Conservation (phyloP, 306 rosid genomes). For the Prunus mongolica region DNA sequence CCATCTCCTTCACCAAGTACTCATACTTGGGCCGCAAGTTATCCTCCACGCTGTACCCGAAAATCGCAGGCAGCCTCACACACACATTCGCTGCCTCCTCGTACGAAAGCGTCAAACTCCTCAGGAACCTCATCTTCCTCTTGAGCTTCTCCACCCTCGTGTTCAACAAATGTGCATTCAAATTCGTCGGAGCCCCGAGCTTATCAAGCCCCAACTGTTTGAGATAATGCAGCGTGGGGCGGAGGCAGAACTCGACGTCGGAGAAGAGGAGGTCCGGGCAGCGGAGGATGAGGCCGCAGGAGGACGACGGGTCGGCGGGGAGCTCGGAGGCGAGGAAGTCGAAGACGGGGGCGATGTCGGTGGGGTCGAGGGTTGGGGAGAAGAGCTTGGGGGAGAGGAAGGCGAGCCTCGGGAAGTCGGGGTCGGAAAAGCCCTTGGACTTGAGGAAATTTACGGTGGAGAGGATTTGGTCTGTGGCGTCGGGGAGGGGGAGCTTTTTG, state of each 20-base stretch:
- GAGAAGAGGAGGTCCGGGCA: constrained; percentile 68
- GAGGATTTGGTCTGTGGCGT: constrained; percentile 48
- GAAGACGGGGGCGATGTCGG: constrained; percentile 55
- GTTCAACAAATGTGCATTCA: constrained; percentile 67
- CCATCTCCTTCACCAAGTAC: constrained; percentile 65
- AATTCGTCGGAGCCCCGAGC: constrained; percentile 38
- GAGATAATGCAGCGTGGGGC: constrained; percentile 60
- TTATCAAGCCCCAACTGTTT: constrained; percentile 38
- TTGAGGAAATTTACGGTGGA: constrained; percentile 57
- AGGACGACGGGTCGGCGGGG: constrained; percentile 33
- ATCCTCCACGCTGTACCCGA: constrained; percentile 66
- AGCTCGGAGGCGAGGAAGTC: constrained; percentile 47
- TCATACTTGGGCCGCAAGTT: constrained; percentile 57
- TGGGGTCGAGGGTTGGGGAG: constrained; percentile 35
- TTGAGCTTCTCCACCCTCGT: constrained; percentile 60
- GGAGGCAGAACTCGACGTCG: constrained; percentile 60
- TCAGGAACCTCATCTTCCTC: constrained; percentile 41
- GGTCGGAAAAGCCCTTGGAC: constrained; percentile 70
- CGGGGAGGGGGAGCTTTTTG: constrained; percentile 50
- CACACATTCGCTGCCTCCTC: constrained; percentile 50
- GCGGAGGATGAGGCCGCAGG: constrained; percentile 52
- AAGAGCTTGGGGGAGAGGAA: constrained; percentile 54
- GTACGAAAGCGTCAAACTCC: constrained; percentile 44
- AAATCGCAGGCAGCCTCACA: constrained; percentile 60
- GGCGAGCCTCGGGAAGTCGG: constrained; percentile 60